phyloP scores from a whole-genome alignment of 2,329 filamentous ascomycete genomes.

The Sclerotinia glacialis region DNA sequence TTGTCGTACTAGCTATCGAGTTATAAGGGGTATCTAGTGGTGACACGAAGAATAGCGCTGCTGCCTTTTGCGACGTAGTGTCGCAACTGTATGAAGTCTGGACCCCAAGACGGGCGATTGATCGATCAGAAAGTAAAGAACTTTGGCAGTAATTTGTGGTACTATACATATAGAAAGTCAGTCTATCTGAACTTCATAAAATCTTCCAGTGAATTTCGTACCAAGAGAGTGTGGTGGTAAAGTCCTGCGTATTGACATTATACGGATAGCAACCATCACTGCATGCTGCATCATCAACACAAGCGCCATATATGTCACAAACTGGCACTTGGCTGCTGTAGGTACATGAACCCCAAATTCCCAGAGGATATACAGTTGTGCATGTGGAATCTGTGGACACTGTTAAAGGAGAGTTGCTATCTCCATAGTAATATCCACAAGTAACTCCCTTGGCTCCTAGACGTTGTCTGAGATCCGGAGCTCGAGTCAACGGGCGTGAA shows the following conservation, averaged over 20 bases:
- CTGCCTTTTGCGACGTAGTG: neutral
- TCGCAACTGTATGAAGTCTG: neutral
- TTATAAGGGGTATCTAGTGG: neutral
- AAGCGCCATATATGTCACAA: conserved; percentile 1
- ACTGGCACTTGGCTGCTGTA: neutral
- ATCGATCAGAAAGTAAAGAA: neutral
- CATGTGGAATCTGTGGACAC: neutral
- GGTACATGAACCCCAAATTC: neutral
- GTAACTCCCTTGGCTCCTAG: neutral
- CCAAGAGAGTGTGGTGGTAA: neutral
- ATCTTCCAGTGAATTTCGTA: neutral
- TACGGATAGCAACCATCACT: neutral
- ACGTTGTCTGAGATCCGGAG: neutral
- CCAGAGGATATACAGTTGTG: neutral
- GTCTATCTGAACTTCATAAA: accelerated
- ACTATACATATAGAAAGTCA: neutral
- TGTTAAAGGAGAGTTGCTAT: neutral
- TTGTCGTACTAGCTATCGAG: neutral
- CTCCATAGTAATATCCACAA: neutral
- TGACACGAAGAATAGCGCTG: neutral
- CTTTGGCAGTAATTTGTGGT: neutral
- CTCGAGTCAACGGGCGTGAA: neutral
- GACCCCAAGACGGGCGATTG: neutral
- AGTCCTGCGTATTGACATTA: neutral
- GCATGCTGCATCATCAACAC: neutral